phyloP scores from a whole-genome alignment of 768 basidiomycete species.

The Auriculariales sp. region DNA sequence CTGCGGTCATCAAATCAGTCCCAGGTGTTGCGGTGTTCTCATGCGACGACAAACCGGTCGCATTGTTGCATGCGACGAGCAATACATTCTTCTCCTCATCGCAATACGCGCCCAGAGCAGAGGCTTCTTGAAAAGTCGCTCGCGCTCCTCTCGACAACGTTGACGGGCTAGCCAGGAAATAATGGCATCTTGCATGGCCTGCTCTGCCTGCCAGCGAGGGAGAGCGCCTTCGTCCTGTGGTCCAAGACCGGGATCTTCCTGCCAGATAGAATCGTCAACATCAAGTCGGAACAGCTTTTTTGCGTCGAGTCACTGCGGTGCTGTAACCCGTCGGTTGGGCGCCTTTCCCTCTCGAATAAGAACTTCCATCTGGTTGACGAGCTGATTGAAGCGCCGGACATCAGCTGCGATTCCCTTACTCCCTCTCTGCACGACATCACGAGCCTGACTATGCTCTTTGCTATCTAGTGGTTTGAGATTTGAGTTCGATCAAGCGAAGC shows the following conservation, averaged over 20 bases:
- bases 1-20: too few relatives aligned
- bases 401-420: background rate
- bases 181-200: background rate
- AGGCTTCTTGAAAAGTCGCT: background rate
- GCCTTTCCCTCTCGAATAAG: background rate
- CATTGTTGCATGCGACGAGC: background rate
- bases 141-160: background rate
- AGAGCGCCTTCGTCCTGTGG: background rate
- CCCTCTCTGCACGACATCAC: background rate
- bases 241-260: slow-evolving; percentile 1
- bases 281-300: background rate
- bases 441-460: background rate
- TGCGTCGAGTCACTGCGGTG: background rate
- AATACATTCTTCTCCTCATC: background rate
- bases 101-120: background rate
- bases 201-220: background rate
- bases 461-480: too few relatives aligned
- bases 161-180: background rate
- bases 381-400: background rate
- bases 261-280: background rate
- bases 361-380: background rate
- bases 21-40: too few relatives aligned
- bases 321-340: background rate
- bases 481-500: too few relatives aligned
- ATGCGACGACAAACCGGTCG: background rate